phyloP scores from a whole-genome alignment of 2,329 filamentous ascomycete species.

The Trichoderma simmonsii region DNA sequence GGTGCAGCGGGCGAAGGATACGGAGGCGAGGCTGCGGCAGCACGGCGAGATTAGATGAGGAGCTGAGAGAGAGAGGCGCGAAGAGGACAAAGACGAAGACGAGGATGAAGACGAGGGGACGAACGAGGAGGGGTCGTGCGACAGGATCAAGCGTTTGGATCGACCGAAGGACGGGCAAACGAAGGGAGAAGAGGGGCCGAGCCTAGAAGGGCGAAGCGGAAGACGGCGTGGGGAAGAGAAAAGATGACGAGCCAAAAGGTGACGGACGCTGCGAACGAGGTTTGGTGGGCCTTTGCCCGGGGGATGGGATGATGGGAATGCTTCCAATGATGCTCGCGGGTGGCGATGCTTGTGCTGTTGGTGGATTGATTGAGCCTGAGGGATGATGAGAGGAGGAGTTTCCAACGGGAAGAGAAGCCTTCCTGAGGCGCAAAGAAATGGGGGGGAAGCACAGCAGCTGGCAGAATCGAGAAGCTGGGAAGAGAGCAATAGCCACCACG shows the following conservation, averaged over 20 bases:
- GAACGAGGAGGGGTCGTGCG: slow-evolving; percentile 21
- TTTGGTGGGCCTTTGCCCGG: neutral
- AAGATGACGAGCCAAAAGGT: slow-evolving; percentile 11
- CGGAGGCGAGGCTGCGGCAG: neutral
- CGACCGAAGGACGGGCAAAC: slow-evolving; percentile 11
- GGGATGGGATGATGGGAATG: neutral
- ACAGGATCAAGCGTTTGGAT: slow-evolving; percentile 14
- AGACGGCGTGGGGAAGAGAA: slow-evolving; percentile 6
- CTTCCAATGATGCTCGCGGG: slow-evolving; percentile 13
- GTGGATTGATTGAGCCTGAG: neutral
- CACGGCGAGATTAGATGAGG: slow-evolving; percentile 16
- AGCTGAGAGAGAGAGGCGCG: neutral
- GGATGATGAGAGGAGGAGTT: neutral
- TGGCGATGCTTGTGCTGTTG: neutral
- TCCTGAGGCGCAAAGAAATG: neutral
- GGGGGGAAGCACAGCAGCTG: neutral
- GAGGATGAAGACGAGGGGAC: neutral
- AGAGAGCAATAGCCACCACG: neutral
- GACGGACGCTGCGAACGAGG: slow-evolving; percentile 1
- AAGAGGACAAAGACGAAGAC: neutral
- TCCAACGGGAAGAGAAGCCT: neutral
- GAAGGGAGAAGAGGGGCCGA: slow-evolving; percentile 12
- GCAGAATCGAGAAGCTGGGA: neutral
- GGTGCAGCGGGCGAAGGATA: neutral
- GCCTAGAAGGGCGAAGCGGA: slow-evolving; percentile 12